phyloP scores from a whole-genome alignment of 768 basidiomycete species.

The Tubosaeta brunneosetosa region DNA sequence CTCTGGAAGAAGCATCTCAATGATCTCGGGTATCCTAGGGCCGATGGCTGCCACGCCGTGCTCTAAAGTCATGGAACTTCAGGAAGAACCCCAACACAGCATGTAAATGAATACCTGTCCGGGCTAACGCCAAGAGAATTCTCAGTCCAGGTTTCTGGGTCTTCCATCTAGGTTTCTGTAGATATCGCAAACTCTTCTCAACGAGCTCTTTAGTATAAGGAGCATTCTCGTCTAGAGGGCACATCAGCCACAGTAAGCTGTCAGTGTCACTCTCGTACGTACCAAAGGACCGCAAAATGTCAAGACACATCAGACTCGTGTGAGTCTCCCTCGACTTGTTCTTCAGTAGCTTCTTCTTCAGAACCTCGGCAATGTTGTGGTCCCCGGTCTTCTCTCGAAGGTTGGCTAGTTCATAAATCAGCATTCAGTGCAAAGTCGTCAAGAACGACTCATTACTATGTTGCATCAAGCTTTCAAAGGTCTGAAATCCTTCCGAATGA shows the following conservation, averaged over 20 bases:
- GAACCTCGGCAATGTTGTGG: too few species aligned
- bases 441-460: not conserved
- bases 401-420: slow-evolving; percentile 3
- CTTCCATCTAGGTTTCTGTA: not conserved
- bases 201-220: slow-evolving; percentile 2
- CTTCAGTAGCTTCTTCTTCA: too few species aligned
- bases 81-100: not conserved
- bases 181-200: too few species aligned
- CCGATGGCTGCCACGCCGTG: slow-evolving; percentile 1
- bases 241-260: not conserved
- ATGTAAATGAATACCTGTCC: slow-evolving; percentile 4
- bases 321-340: too few species aligned
- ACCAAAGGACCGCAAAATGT: too few species aligned
- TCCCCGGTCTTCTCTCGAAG: too few species aligned
- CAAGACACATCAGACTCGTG: too few species aligned
- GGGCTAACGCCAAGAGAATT: slow-evolving; percentile 6
- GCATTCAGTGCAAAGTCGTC: not conserved
- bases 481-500: not conserved
- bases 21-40: not conserved
- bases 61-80: too few species aligned
- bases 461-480: not conserved
- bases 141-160: slow-evolving; percentile 4
- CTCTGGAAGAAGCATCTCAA: slow-evolving; percentile 2
- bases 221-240: too few species aligned
- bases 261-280: not conserved